Base-by-base conservation (phyloP, 2,329 filamentous ascomycete genomes). In the Stagonosporopsis chrysanthemi region DNA sequence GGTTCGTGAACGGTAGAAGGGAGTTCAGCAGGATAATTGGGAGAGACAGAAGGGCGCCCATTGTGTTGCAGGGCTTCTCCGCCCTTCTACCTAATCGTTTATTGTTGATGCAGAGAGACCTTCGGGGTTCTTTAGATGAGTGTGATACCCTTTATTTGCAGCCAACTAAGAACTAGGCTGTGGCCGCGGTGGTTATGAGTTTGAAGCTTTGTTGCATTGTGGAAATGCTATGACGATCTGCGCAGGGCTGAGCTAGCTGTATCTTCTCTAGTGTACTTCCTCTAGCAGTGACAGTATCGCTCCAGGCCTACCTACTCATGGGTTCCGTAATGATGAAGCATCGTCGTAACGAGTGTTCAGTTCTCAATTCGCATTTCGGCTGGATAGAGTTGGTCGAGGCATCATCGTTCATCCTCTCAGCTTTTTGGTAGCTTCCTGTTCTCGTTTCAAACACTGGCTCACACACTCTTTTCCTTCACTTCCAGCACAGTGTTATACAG, bases 1-100 rank as follows among this genome's bases (percentile, higher is more conserved):
- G 76, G 17, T 78, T 77, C 36, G 81, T 80, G 65, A 83, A 83
- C 0, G 81, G 81, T 3, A 83, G 69, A 12, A 82, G 72, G 56
- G 70, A 64, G 61, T 82, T 82, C 17, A 82, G 67, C 4, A 72
- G 56, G 2, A 54, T 62, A 3, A 67, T 62, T n/a, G 66, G 56
- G 11, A 68, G 62, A 5, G 71, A 72, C 40, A 73, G 51, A 40
- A 75, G 53, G 22, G 63, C 62, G 33, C 69, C 72, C 72, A 76
- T 76, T 8, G 47, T 68, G 40, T 29, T 35, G 57, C 36, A 36
- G 56, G 55, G 57, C 45, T 47, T n/a, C 9, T 8, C 9, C 41
- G 31, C 42, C 23, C 29, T 36, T 41, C 12, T 12, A 5, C 7
- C 14, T 28, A 15, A 7, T 35, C 8, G 19, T 28, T 29, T 14